Percentiles rank a stretch among this genome's conserved stretches.
phyloP scores from a whole-genome alignment of 176 grass and related monocot species.

The Avena eriantha region DNA sequence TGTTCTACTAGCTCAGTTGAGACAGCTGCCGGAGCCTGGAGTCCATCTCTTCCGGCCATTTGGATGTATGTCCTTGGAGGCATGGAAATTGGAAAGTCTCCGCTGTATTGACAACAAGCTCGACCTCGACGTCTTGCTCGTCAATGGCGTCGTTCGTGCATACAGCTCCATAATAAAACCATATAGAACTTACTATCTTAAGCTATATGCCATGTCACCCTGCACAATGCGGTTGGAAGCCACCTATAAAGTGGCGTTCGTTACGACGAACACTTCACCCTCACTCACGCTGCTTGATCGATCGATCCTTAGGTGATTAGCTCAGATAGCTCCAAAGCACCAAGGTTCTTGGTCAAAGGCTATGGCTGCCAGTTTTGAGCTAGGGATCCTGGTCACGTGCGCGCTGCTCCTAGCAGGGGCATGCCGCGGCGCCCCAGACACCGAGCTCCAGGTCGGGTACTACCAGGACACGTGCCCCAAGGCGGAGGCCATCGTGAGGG shows the following conservation, averaged over 20 bases:
- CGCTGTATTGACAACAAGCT: neutral
- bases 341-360: neutral
- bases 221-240: neutral
- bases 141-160: neutral
- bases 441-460: conserved; percentile 30
- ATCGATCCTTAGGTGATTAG: neutral
- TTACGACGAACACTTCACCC: neutral
- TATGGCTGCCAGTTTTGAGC: conserved; percentile 11
- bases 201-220: neutral
- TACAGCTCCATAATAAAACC: neutral
- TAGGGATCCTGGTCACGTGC: neutral
- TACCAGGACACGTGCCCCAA: conserved; percentile 47
- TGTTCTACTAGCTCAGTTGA: neutral
- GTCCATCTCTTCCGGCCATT: conserved; percentile 14
- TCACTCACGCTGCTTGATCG: neutral
- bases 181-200: neutral
- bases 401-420: conserved; percentile 1
- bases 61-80: neutral
- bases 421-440: neutral
- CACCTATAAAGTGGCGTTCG: neutral
- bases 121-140: neutral
- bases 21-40: neutral
- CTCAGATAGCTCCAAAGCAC: neutral
- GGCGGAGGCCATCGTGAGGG: conserved; percentile 39
- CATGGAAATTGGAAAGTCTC: neutral